These are phyloP conservation scores for Phaeotremella skinneri DNA, from an alignment of 768 basidiomycete species.

Conservation along the genomic window DNA sequence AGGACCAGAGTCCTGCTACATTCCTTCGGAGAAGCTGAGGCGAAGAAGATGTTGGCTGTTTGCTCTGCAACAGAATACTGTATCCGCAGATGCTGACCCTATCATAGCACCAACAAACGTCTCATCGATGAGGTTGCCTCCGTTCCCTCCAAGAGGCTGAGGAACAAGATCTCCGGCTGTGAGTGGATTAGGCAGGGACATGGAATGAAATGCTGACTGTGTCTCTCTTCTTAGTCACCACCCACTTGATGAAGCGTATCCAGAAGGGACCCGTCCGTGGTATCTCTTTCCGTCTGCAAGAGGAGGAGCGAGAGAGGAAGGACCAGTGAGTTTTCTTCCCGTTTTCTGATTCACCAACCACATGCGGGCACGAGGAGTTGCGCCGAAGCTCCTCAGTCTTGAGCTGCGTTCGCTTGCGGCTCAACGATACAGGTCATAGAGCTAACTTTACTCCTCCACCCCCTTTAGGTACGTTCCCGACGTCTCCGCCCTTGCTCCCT, in stretches of 20 bases:
- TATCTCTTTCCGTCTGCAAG: conserved; percentile 99
- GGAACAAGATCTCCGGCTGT: conserved; percentile 98
- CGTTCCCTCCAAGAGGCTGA: conserved; percentile 96
- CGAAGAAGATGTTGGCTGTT: not conserved
- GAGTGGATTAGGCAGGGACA: conserved; percentile 14
- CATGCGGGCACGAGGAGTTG: too few relatives aligned
- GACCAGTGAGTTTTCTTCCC: conserved; percentile 68
- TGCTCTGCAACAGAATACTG: conserved; percentile 1
- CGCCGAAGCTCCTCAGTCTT: too few relatives aligned
- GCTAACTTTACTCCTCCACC: not conserved
- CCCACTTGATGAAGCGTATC: conserved; percentile 99
- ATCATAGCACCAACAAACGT: conserved; percentile 81
- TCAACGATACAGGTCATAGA: too few relatives aligned
- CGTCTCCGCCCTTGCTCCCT: conserved; percentile 85
- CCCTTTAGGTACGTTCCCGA: conserved; percentile 69
- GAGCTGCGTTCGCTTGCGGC: too few relatives aligned
- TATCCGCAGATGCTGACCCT: not conserved
- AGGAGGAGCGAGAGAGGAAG: conserved; percentile 98
- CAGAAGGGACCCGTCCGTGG: conserved; percentile 97
- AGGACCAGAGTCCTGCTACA: not conserved
- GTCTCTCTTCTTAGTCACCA: conserved; percentile 62
- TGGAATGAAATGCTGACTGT: not conserved
- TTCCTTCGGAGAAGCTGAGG: not conserved
- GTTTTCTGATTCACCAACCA: too few relatives aligned
- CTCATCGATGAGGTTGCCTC: conserved; percentile 69